Base-by-base conservation (phyloP, 2,329 filamentous ascomycete genomes). In the Fusarium irregulare region DNA sequence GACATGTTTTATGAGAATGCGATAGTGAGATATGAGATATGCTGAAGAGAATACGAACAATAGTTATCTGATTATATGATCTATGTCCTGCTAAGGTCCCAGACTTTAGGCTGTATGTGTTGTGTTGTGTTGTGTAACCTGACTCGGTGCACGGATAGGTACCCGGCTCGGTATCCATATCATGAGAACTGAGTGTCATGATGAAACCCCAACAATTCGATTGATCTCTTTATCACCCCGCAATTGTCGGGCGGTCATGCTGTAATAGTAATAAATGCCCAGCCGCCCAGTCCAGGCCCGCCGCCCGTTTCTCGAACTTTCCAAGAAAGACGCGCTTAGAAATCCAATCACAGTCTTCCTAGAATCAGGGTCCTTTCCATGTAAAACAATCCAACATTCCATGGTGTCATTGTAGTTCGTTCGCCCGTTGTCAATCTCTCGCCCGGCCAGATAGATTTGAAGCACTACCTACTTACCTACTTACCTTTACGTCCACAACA, bases 241-340 rank as follows among this genome's bases (percentile, higher is more conserved):
- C 56, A 68, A 57, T 65, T 60, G 27, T 61, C 28, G 48, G 13
- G 42, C 47, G 37, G 20, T 49, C 34, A 37, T 37, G 34, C 34
- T 37, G 34, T 37, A 37, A 40, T 44, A 55, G 34, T 37, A 37
- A 40, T 44, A 55, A 42, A 27, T 40, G 23, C 47, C 50, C 49
- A 37, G 34, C 34, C 16, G 49, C 27, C 32, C 49, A 34, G 34
- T 45, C 42, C 34, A 42, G 49, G 37, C 32, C 49, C 49, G 34
- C 49, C 37, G 44, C 37, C 30, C 8, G 61, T 60, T 75, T 75
- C 73, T 75, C 72, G 73, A 75, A 75, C 64, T 60, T 75, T 75
- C 73, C 55, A 73, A 63, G 57, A 45, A 53, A 51, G 46, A 48
- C 68, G 73, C 73, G 73, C 73, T 75, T 75, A 75, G 73, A 75